Base-by-base conservation (phyloP, 1,139 yeast genomes). In the Nakaseomyces glabratus region DNA sequence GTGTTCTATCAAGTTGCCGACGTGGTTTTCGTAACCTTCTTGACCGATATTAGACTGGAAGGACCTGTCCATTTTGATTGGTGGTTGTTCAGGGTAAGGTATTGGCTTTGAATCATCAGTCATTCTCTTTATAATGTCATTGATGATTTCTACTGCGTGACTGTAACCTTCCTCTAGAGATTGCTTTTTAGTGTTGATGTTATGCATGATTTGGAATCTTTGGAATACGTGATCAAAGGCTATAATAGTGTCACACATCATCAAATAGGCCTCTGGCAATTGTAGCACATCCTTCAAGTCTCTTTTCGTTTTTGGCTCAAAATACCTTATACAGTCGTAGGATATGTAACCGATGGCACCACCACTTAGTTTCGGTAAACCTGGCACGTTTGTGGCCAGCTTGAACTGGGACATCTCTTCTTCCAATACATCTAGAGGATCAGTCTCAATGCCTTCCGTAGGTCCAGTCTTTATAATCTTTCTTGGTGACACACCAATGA, bases 301-400 rank as follows among this genome's bases (percentile, higher is more conserved):
- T 47, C 85, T 72, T 40, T 69, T 68, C 1, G 97, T 88, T 51
- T 71, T 79, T 38, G 98, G 98, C 61, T 90, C 98, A 51, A 90
- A 90, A 60, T 90, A 90, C 53, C 85, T 82, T 53, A 90, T 81
- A 65, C 99, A 90, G 58, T 93, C 99, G 52, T 90, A 90, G 0
- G 96, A 84, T 32, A 90, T 76, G 55, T 86, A 90, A 0, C 98
- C 98, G 35, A 90, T 71, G 7, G 97, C 97, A 44, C 98, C 99
- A 36, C 99, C 98, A 50, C 90, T 77, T 39, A 88, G 66, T 43
- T 72, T 73, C 7, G 96, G 96, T 39, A 82, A 63, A 24, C 93
- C 93, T 1, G 93, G 93, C 28, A 80, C 62, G 31, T 56, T 55
- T 42, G 73, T 73, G 0, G 90, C 85, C 51, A 82, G 86, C 38